Conservation (phyloP, 306 rosid genomes). For the Vigna trinervia region DNA sequence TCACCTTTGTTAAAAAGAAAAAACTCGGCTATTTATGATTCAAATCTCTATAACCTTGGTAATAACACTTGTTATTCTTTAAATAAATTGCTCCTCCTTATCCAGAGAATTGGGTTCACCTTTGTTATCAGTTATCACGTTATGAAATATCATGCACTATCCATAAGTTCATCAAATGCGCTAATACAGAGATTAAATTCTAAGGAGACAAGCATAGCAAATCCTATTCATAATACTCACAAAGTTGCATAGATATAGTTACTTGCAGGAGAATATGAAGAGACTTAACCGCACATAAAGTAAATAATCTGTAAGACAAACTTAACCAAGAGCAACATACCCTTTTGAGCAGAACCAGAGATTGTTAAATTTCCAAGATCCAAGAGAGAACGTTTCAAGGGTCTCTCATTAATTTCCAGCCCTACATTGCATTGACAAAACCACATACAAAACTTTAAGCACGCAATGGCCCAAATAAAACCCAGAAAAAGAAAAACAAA, state of each 20-base stretch:
- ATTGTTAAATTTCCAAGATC: slow-evolving; percentile 76
- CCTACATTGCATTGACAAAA: slow-evolving; percentile 52
- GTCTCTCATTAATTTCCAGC: slow-evolving; percentile 90
- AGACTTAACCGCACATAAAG: not conserved
- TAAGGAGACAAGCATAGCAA: not conserved
- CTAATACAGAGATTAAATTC: not conserved
- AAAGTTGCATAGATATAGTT: not conserved
- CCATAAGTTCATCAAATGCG: too few species aligned
- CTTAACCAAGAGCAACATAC: slow-evolving; percentile 41
- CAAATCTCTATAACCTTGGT: too few species aligned
- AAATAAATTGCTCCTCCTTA: too few species aligned
- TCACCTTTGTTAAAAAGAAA: too few species aligned
- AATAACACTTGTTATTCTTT: too few species aligned
- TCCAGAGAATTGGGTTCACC: too few species aligned
- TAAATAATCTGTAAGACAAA: too few species aligned
- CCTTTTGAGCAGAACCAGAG: slow-evolving; percentile 58
- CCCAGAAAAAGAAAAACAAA: not conserved
- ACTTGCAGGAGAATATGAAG: not conserved
- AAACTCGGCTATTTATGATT: too few species aligned
- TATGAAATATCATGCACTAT: too few species aligned
- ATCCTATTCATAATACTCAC: not conserved
- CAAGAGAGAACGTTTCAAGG: slow-evolving; percentile 76
- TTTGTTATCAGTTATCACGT: too few species aligned
- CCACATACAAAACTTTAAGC: not conserved
- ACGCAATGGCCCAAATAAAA: not conserved